These are phyloP conservation scores for Russula virescens DNA, from an alignment of 768 basidiomycete genomes.

Conservation along the genomic window DNA sequence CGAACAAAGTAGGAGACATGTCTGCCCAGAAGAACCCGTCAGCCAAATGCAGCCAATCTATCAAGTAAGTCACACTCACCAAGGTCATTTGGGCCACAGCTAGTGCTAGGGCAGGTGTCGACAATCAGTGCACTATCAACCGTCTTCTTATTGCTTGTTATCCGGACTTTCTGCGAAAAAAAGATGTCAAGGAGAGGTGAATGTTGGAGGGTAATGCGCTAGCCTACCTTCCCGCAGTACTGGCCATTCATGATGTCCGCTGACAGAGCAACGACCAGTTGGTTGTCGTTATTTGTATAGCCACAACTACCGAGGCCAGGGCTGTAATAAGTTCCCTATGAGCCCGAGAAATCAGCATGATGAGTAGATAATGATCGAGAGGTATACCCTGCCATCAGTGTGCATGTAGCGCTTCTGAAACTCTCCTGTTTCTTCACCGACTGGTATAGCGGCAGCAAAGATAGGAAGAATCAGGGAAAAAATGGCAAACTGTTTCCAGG, in stretches of 20 bases:
- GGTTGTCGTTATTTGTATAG: background rate
- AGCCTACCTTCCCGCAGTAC: conserved; percentile 21
- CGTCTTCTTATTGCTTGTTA: conserved; percentile 5
- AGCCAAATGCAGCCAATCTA: background rate
- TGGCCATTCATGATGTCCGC: conserved; percentile 2
- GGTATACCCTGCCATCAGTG: too few relatives aligned
- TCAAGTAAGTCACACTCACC: conserved; percentile 10
- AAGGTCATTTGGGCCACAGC: conserved; percentile 18
- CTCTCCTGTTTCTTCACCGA: too few relatives aligned
- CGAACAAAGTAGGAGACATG: conserved; percentile 20
- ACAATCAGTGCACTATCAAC: background rate
- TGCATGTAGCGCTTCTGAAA: too few relatives aligned
- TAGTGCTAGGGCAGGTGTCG: conserved; percentile 17
- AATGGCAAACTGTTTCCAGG: too few relatives aligned
- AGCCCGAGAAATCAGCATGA: too few relatives aligned
- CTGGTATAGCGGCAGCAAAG: too few relatives aligned
- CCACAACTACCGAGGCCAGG: too few relatives aligned
- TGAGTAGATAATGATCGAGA: too few relatives aligned
- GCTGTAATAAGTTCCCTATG: too few relatives aligned
- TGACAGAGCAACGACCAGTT: conserved; percentile 19
- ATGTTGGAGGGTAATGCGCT: background rate
- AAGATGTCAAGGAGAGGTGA: background rate
- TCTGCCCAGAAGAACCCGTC: conserved; percentile 7
- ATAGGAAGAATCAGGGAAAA: too few relatives aligned
- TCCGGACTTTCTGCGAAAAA: conserved; percentile 6